phyloP scores from a whole-genome alignment of 805 yeast genomes.

The Candida lessepsii region DNA sequence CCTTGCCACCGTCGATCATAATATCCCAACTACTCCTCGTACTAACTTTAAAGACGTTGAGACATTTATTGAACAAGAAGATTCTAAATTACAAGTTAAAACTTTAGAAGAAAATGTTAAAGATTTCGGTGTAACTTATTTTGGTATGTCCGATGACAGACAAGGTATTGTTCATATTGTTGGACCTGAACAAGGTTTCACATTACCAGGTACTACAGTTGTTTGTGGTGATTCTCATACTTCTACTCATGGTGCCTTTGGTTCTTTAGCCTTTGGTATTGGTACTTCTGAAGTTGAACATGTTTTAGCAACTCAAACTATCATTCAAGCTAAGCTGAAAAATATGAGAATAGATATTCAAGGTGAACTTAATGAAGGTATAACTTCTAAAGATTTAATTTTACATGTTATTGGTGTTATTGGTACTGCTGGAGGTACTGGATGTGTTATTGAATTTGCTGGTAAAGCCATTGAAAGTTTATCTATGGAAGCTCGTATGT shows the following conservation, averaged over 20 bases:
- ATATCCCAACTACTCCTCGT: slow-evolving; percentile 94
- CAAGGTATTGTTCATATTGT: slow-evolving; percentile 99
- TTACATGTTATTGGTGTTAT: slow-evolving; percentile 93
- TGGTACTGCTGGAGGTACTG: slow-evolving; percentile 99
- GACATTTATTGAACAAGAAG: slow-evolving; percentile 83
- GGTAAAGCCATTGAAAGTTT: slow-evolving; percentile 90
- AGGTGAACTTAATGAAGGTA: slow-evolving; percentile 83
- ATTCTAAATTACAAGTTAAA: slow-evolving; percentile 87
- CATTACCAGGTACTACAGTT: slow-evolving; percentile 97
- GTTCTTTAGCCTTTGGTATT: slow-evolving; percentile 95
- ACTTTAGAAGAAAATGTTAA: slow-evolving; percentile 92
- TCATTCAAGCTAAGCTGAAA: slow-evolving; percentile 91
- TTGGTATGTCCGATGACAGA: slow-evolving; percentile 91
- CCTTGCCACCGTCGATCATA: slow-evolving; percentile 93
- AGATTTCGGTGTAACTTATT: slow-evolving; percentile 84
- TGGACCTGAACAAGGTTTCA: slow-evolving; percentile 99
- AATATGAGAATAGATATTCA: slow-evolving; percentile 88
- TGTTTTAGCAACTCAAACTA: slow-evolving; percentile 95
- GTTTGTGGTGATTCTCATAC: slow-evolving; percentile 99
- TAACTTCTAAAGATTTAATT: slow-evolving; percentile 93
- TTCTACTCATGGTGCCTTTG: slow-evolving; percentile 98
- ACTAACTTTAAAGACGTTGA: slow-evolving; percentile 66
- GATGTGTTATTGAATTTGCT: slow-evolving; percentile 93
- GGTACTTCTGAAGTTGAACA: slow-evolving; percentile 99
- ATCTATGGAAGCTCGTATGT: slow-evolving; percentile 98